Evolutionary conservation across 2,329 filamentous ascomycete species (phyloP).

Genomic region (Penicillium polonicum): DNA sequence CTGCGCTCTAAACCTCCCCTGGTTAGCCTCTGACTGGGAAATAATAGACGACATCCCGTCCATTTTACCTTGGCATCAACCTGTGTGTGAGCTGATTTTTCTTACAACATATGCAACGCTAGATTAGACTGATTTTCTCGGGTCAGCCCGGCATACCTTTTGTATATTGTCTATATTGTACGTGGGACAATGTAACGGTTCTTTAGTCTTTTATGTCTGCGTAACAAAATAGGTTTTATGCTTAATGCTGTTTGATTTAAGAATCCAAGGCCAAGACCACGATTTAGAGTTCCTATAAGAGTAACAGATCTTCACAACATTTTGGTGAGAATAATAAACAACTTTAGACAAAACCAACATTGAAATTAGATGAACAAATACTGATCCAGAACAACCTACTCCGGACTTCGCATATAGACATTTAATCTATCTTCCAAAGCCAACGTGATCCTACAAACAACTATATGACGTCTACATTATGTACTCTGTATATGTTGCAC

Average conservation of each 20-base stretch:
- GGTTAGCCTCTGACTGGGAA: background rate
- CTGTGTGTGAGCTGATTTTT: background rate
- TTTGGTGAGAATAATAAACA: background rate
- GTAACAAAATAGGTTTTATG: background rate
- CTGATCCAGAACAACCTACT: background rate
- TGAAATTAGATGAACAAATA: background rate
- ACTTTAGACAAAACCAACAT: background rate
- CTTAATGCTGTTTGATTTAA: background rate
- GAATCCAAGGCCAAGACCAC: background rate
- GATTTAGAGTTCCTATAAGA: background rate
- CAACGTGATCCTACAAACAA: background rate
- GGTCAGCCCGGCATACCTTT: background rate
- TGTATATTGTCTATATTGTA: background rate
- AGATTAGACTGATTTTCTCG: background rate
- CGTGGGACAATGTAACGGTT: background rate
- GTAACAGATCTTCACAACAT: background rate
- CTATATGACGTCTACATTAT: conserved; percentile 1
- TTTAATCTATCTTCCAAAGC: background rate
- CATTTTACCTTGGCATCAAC: background rate
- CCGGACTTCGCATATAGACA: no score
- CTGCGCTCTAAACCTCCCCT: background rate
- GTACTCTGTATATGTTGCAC: background rate
- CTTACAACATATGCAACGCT: background rate
- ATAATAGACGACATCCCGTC: background rate
- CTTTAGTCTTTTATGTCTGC: background rate